phyloP scores from a whole-genome alignment of 495 filamentous ascomycete genomes.

The Hypoxylon rickii region DNA sequence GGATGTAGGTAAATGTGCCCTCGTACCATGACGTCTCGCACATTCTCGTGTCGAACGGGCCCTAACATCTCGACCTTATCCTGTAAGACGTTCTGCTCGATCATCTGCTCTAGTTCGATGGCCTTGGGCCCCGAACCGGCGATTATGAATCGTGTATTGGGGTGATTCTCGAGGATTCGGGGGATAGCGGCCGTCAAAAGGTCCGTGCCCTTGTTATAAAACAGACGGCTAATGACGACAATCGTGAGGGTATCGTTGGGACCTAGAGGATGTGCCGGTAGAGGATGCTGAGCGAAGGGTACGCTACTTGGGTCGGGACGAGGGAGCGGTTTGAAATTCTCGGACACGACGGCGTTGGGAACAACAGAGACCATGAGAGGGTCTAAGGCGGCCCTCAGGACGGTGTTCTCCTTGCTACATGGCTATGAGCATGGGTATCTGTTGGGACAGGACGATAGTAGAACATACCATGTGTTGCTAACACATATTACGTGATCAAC shows the following conservation, averaged over 20 bases:
- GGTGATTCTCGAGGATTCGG: slow-evolving; percentile 83
- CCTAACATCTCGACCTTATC: slow-evolving; percentile 92
- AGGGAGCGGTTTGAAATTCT: slow-evolving; percentile 80
- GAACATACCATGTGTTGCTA: slow-evolving; percentile 87
- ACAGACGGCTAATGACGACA: slow-evolving; percentile 94
- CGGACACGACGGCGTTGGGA: slow-evolving; percentile 94
- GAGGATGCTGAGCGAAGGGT: slow-evolving; percentile 36
- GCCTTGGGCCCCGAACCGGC: slow-evolving; percentile 94
- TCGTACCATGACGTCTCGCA: slow-evolving; percentile 96
- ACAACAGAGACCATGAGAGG: slow-evolving; percentile 97
- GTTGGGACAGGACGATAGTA: not conserved
- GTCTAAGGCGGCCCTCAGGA: slow-evolving; percentile 90
- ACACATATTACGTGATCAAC: slow-evolving; percentile 98
- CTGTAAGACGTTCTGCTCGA: slow-evolving; percentile 93
- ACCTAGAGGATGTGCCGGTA: slow-evolving; percentile 61
- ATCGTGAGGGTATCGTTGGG: slow-evolving; percentile 91
- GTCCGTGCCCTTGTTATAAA: slow-evolving; percentile 98
- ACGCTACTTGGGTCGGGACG: slow-evolving; percentile 41
- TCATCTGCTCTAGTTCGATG: slow-evolving; percentile 97
- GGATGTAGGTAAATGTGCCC: slow-evolving; percentile 97
- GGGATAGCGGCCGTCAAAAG: slow-evolving; percentile 92
- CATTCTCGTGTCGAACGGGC: slow-evolving; percentile 90
- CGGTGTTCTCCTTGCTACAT: slow-evolving; percentile 89
- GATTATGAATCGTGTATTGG: slow-evolving; percentile 95
- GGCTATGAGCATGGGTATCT: slow-evolving; percentile 3